Conservation (phyloP, 2,329 filamentous ascomycete genomes). For the Monosporascus sp. region DNA sequence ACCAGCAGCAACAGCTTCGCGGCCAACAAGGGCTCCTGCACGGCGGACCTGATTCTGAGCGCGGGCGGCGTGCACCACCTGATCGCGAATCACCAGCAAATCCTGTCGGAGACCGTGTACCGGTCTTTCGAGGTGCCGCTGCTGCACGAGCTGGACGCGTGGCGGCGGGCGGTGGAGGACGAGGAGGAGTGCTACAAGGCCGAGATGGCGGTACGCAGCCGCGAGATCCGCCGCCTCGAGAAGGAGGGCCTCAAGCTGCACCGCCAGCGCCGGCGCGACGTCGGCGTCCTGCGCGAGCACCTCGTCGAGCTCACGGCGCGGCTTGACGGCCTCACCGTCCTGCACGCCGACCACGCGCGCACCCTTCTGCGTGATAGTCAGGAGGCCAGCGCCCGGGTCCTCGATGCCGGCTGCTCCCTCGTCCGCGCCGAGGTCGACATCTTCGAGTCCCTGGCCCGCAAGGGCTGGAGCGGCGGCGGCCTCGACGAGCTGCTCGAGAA, state of each 20-base stretch:
- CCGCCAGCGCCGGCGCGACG: slow-evolving; percentile 54
- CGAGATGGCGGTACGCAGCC: slow-evolving; percentile 48
- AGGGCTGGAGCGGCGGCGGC: slow-evolving; percentile 64
- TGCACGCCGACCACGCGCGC: slow-evolving; percentile 58
- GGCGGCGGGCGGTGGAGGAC: slow-evolving; percentile 59
- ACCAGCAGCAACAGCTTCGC: slow-evolving; percentile 38
- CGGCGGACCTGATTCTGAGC: slow-evolving; percentile 58
- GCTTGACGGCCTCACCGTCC: slow-evolving; percentile 56
- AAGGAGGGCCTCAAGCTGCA: slow-evolving; percentile 61
- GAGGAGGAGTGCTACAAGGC: slow-evolving; percentile 58
- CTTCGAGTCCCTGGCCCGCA: slow-evolving; percentile 61
- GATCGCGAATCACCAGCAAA: slow-evolving; percentile 66
- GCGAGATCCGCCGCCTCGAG: slow-evolving; percentile 59
- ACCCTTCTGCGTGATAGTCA: slow-evolving; percentile 58
- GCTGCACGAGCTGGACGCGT: slow-evolving; percentile 64
- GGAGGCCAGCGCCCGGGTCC: slow-evolving; percentile 57
- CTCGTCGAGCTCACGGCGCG: slow-evolving; percentile 58
- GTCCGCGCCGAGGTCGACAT: slow-evolving; percentile 67
- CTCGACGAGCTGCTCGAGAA: slow-evolving; percentile 62
- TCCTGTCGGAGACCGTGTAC: slow-evolving; percentile 65
- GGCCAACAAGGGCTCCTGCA: slow-evolving; percentile 45
- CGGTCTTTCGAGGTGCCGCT: slow-evolving; percentile 63
- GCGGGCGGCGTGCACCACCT: slow-evolving; percentile 63
- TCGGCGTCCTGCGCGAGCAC: slow-evolving; percentile 57
- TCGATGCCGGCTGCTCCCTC: slow-evolving; percentile 60